phyloP scores from a whole-genome alignment of 306 rosid species.

The Myrica gale region DNA sequence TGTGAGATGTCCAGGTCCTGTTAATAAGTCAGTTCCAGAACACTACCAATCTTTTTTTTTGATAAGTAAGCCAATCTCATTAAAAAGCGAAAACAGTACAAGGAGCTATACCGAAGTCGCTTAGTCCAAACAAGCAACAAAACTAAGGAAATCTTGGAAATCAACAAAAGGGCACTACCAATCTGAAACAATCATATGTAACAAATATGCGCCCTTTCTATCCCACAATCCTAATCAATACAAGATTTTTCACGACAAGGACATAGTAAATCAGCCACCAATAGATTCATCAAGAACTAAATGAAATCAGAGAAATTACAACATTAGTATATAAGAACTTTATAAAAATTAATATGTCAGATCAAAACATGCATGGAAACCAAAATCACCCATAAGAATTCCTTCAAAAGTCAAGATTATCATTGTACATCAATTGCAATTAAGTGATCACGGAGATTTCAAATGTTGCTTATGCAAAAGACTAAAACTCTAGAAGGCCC shows the following conservation, averaged over 20 bases:
- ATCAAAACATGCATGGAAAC: not conserved
- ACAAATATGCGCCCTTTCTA: constrained; percentile 12
- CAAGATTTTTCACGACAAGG: not conserved
- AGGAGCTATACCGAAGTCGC: too few species aligned
- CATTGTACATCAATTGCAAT: not conserved
- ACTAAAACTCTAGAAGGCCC: constrained; percentile 19
- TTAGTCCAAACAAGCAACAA: too few species aligned
- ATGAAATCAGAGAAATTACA: constrained; percentile 19
- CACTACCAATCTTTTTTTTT: not conserved
- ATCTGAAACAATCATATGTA: constrained; percentile 22
- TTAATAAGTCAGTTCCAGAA: constrained; percentile 24
- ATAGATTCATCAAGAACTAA: constrained; percentile 16
- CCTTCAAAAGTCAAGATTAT: not conserved
- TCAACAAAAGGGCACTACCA: too few species aligned
- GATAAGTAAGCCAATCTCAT: too few species aligned
- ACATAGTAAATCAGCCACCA: not conserved
- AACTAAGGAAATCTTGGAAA: too few species aligned
- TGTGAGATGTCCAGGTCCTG: constrained; percentile 89
- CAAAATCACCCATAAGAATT: not conserved
- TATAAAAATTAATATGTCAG: not conserved
- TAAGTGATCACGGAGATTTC: not conserved
- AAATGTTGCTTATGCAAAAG: constrained; percentile 12
- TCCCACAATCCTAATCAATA: not conserved
- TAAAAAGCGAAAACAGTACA: too few species aligned
- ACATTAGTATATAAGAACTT: constrained; percentile 14